Evolutionary conservation across 371 early-diverging fungal genomes (phyloP), one percentile per base, ranked within the genome.

Genomic region (Mortierella sp.): DNA sequence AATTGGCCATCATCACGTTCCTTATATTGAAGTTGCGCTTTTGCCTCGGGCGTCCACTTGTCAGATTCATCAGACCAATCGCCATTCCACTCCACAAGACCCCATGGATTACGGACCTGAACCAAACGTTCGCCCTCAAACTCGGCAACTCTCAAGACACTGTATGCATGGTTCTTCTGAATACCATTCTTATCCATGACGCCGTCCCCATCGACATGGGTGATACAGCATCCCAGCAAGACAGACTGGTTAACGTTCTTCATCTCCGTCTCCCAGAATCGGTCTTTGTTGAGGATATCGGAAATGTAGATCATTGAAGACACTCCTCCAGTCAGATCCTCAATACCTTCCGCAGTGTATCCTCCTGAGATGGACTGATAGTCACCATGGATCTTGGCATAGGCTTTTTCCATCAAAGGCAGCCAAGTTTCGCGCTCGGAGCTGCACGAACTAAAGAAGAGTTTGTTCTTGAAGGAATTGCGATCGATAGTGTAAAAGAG

Each of bases 391-490:
- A 89, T 78, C 77, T 90, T 90, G 45, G 90, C 89, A 72, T 87
- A 90, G 6, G 90, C 90, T 72, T 90, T 90, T 68, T 90, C 90
- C 64, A 90, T 70, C 8, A 90, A 71, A 0, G 90, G 79, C 58
- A 86, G 64, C 89, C 90, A 89, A 57, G 89, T 84, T 68, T 90
- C 89, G 37, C 84, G 65, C 5, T 75, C 83, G 32, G 85, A 70
- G 24, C 68, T 62, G 24, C 89, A 89, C 11, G 78, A 78, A 30
- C 88, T 81, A 67, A 81, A 90, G 47, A 86, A 73, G 22, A 87
- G 73, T 16, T 70, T 60, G 2, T 85, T 83, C 28, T 76, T 64
- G 18, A 51, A 64, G 6, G 83, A 77, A 12, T 84, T 84, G 20
- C 52, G 39, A 26, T 79, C 68, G 16, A 75, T 26, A 52, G 43